Base-by-base conservation (phyloP, 345 rosid species). In the Moricandia arvensis region DNA sequence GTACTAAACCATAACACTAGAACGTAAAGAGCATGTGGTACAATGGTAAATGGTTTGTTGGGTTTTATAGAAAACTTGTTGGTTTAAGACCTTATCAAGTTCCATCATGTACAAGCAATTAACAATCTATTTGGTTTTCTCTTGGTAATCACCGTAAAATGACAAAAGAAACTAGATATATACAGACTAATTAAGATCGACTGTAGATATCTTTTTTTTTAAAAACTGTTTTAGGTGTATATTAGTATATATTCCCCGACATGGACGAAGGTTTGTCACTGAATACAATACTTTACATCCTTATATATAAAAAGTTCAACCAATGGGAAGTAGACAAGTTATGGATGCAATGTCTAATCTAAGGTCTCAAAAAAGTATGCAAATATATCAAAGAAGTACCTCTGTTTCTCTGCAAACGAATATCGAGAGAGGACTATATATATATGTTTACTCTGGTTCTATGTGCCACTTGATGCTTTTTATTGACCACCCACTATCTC, bases 261-360 rank as follows among this genome's bases (percentile, higher is more conserved):
- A n/a, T n/a, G n/a, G n/a, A n/a, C n/a, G n/a, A n/a, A n/a, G n/a
- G n/a, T n/a, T n/a, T 58, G 67, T 66, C 51, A 31, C 27, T 63
- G 38, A 66, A 41, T 54, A 75, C n/a, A n/a, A n/a, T n/a, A n/a
- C n/a, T n/a, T n/a, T n/a, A n/a, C n/a, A n/a, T n/a, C n/a, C n/a
- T n/a, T n/a, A n/a, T n/a, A n/a, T n/a, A n/a, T n/a, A 34, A 4
- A 76, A 76, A 69, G 43, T 13, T 11, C 12, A 51, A 27, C 81
- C 81, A 78, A 72, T 78, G 77, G 66, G 73, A 59, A 29, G 9
- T 78, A 51, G 81, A 78, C 81, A 78, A 66, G 59, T 1, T 37
- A 30, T 12, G 45, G 11, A 72, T 16, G 35, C 1, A 58, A 72
- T 72, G 76, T 78, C 81, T 18, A 78, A 51, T 78, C 81, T 16